phyloP scores from a whole-genome alignment of 2,329 filamentous ascomycete species.

The Penicillium sp. region DNA sequence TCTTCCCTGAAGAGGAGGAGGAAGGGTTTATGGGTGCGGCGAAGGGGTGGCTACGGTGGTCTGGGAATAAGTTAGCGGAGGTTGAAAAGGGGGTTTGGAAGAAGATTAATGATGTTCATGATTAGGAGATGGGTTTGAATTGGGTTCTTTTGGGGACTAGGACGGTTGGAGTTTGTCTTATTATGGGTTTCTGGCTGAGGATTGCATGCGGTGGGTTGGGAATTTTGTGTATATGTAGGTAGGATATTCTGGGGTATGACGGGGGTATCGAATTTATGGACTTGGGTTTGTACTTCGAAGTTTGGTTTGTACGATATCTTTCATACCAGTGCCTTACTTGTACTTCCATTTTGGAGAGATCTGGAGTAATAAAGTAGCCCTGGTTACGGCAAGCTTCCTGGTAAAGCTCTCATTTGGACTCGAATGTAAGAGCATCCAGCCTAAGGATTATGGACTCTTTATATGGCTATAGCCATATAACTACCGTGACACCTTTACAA shows the following conservation, averaged over 20 bases:
- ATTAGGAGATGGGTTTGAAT: constrained; percentile 8
- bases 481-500: background rate
- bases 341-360: background rate
- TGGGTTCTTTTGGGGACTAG: background rate
- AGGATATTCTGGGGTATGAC: background rate
- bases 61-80: constrained; percentile 37
- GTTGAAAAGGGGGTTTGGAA: constrained; percentile 43
- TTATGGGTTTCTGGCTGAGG: background rate
- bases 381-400: background rate
- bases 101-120: constrained; percentile 37
- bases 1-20: constrained; percentile 26
- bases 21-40: constrained; percentile 34
- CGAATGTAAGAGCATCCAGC: background rate
- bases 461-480: no score
- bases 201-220: background rate
- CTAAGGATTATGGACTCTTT: background rate
- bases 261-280: background rate
- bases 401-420: background rate
- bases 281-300: background rate
- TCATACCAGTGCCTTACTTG: background rate
- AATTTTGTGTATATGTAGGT: background rate
- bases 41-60: constrained; percentile 36
- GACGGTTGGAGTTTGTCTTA: background rate
- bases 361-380: no score
- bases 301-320: background rate